Evolutionary conservation across 768 basidiomycete species (phyloP).

Genomic region (Leccinum sublutescens): DNA sequence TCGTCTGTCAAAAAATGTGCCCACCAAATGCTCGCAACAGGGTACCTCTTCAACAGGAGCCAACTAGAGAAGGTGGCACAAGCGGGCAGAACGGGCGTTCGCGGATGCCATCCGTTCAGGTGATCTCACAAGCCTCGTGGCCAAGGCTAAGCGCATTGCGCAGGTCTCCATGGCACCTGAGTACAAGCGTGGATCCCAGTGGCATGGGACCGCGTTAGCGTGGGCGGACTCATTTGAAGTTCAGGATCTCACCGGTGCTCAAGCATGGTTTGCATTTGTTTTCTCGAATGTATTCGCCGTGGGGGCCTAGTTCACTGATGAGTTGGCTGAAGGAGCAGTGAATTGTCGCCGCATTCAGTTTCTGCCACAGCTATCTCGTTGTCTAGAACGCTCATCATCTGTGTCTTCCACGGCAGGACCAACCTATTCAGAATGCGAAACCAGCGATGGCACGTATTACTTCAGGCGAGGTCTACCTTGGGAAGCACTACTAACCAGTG

Average conservation of each 20-base stretch:
- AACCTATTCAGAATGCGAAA: background rate
- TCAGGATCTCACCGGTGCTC: constrained; percentile 47
- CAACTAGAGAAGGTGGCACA: constrained; percentile 46
- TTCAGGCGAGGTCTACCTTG: background rate
- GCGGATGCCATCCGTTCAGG: constrained; percentile 51
- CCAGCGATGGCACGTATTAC: no score
- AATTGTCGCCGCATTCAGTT: background rate
- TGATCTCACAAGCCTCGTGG: constrained; percentile 61
- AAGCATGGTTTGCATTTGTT: constrained; percentile 51
- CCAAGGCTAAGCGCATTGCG: constrained; percentile 53
- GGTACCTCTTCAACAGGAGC: constrained; percentile 36
- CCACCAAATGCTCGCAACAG: constrained; percentile 49
- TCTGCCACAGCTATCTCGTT: background rate
- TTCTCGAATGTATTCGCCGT: constrained; percentile 31
- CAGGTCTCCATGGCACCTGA: constrained; percentile 48
- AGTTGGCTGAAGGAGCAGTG: constrained; percentile 30
- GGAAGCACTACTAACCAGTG: background rate
- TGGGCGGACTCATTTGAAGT: constrained; percentile 57
- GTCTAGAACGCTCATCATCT: background rate
- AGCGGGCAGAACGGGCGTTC: constrained; percentile 40
- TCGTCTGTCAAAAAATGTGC: constrained; percentile 48
- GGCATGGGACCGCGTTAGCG: constrained; percentile 44
- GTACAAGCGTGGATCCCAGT: constrained; percentile 55
- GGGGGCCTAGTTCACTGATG: constrained; percentile 47
- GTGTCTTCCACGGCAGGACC: background rate